Base-by-base conservation (phyloP, 202 grass and related monocot genomes). In the Dendrocalamus latiflorus region DNA sequence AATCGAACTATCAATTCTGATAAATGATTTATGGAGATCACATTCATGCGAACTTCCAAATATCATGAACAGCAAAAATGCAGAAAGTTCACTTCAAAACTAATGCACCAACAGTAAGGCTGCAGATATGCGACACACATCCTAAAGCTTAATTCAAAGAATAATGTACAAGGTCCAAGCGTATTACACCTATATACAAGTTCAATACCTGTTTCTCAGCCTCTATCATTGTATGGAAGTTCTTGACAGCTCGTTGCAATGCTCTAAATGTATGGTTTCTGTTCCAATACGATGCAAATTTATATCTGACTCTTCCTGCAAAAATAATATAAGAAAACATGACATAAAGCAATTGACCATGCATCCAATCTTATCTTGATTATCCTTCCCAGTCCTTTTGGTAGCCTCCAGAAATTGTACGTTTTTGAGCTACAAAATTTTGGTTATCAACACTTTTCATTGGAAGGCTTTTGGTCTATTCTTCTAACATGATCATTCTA, bases 281-380 rank as follows among this genome's bases (percentile, higher is more conserved):
- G 68, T 94, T 90, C 91, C 91, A 93, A 95, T 95, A 99, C 1
- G 96, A 99, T 83, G 96, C 96, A 90, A 99, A 99, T 82, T 91
- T 99, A 81, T 99, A 99, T 66, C 87, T 93, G 54, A 99, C 89
- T 90, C 96, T 99, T 80, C 96, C 96, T 99, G 84, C 49, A 83
- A 45, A 93, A 68, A 51, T 65, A 65, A 87, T 58, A 84, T 68
- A 85, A 65, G 48, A 58, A 70, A 70, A 64, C 37, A 72, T 84
- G 69, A 56, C 21, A 70, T 68, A 47, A 60, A 86, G 43, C 72
- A 60, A 66, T 51, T 76, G 37, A 73, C 41, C 28, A 90, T 28
- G 51, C 14, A 42, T 41, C 41, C 6, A 10, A 43, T 41, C 47
- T 72, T 12, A 51, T 73, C 3, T 36, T 10, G 3, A 42, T 79